Base-by-base conservation (phyloP, 768 basidiomycete species). In the Gyrodon lividus region DNA sequence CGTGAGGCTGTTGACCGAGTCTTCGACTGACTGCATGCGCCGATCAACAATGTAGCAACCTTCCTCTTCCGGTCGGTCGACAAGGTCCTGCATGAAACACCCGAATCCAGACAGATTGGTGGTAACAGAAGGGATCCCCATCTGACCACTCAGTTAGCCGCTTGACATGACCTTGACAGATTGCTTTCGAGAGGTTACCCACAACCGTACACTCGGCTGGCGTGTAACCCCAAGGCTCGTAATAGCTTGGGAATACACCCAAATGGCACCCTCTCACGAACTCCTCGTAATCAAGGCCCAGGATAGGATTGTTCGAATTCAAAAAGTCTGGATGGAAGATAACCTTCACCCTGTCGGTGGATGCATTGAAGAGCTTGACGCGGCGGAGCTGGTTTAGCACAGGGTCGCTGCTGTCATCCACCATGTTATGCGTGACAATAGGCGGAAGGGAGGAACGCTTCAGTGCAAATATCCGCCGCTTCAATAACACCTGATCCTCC, bases 181-280 rank as follows among this genome's bases (percentile, higher is more conserved):
- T 28, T 5, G 22, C 14, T 8, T 19, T n/a, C 8, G 37, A 28
- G 24, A n/a, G 20, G 46, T 30, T 24, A 75, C 87, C 58, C 72
- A 89, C 87, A 33, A 99, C 97, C n/a, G 97, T 98, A 68, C 97
- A 98, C 68, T 98, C 96, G 1, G 96, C 96, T 1, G 96, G 96
- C 1, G 93, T 97, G 66, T 97, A 97, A 0, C 92, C 92, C 92
- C 92, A 93, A 3, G 92, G 92, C 72, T 95, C 91, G 66, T 97
- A 98, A 65, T 98, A 98, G 58, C 88, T 92, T 2, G 97, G 96
- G 81, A 99, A 99, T 35, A 99, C 96, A 43, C 97, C 97, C 43
- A 99, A 74, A 75, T 99, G 97, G 66, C 96, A 98, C 1, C 97
- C 97, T 57, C 97, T 78, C 33, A 98, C 97, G 64, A 99, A 99